Evolutionary conservation across 139 green algal genomes (phyloP).

Genomic region (Edaphochlamys debaryana): DNA sequence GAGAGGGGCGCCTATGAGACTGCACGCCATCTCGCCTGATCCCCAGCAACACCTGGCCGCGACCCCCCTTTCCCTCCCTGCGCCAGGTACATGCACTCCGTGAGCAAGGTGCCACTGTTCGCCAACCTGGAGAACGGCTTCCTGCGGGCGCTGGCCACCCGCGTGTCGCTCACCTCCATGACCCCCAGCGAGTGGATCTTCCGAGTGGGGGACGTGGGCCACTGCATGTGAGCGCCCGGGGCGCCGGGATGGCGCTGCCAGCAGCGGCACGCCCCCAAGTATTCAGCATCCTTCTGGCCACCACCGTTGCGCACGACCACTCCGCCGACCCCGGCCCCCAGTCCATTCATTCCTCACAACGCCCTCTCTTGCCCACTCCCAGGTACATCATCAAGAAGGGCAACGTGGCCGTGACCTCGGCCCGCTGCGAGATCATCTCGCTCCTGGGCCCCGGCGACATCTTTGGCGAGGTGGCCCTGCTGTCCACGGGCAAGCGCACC

Average conservation of each 20-base stretch:
- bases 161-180: background rate
- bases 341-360: too few relatives aligned
- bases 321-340: too few relatives aligned
- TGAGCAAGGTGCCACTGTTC: background rate
- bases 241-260: too few relatives aligned
- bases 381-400: conserved; percentile 6
- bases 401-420: background rate
- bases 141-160: background rate
- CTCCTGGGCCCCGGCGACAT: background rate
- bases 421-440: background rate
- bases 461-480: conserved; percentile 14
- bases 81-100: too few relatives aligned
- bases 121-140: conserved; percentile 5
- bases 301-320: too few relatives aligned
- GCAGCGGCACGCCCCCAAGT: too few relatives aligned
- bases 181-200: background rate
- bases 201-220: conserved; percentile 1
- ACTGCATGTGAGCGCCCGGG: background rate
- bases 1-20: too few relatives aligned
- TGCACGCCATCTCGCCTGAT: too few relatives aligned
- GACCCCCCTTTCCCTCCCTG: too few relatives aligned
- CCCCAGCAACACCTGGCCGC: too few relatives aligned
- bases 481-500: conserved; percentile 6
- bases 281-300: too few relatives aligned
- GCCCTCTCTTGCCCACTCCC: too few relatives aligned